Evolutionary conservation across 306 rosid species (phyloP), one percentile per base, ranked within the genome.

Genomic region (Ormosia emarginata): DNA sequence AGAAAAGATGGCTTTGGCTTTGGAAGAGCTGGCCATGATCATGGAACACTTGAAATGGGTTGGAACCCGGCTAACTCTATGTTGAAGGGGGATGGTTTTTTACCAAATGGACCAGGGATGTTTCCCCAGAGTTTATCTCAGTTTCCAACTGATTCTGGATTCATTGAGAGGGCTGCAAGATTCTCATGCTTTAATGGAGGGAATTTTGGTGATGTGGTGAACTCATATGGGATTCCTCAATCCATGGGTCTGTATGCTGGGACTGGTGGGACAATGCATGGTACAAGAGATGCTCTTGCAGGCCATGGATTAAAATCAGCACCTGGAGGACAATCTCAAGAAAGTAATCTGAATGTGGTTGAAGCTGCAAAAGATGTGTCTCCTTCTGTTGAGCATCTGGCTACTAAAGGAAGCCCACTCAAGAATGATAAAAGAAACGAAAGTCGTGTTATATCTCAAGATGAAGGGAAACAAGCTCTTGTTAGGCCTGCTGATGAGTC

Each of bases 111-210:
- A 72, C 92, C 85, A 49, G 92, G 86, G 72, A 76, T 88, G 43
- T 78, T 85, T 67, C 89, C 93, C 0, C 90, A 88, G 83, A 87
- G 85, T 90, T 85, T 93, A 49, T 90, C 98, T 81, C 98, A 95
- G 85, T 85, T 93, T 78, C 99, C 98, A 36, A 77, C 94, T 43
- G 98, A 96, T 82, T 91, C 98, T 29, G 97, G 87, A 6, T 93
- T 93, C 83, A 91, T 96, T 7, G 99, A 96, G 86, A 88, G 97
- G 29, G 99, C 99, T 14, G 97, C 94, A 3, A 84, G 97, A 76
- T 90, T 93, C 55, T 92, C 98, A 3, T 93, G 97, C 88, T 96
- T 96, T 67, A 74, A 59, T 79, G 92, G 89, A 52, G 97, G 98
- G 71, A 89, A 73, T 85, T 87, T 91, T 17, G 79, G 81, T 50